phyloP scores from a whole-genome alignment of 805 yeast genomes.

The Diddensiella transvaalensis region DNA sequence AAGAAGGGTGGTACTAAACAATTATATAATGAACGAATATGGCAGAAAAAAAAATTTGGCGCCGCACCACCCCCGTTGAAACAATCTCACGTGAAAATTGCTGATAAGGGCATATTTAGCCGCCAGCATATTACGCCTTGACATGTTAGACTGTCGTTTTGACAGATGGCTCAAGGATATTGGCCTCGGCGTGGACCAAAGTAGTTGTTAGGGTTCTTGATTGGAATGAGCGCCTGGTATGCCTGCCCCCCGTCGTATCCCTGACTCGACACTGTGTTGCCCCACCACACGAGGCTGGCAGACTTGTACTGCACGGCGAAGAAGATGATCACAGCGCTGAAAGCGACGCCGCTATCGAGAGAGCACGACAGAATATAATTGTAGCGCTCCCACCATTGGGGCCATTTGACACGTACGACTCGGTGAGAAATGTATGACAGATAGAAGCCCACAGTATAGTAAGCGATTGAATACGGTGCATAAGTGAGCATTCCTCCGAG shows the following conservation, averaged over 20 bases:
- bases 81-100: background rate
- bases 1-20: no score
- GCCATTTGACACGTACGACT: conserved; percentile 42
- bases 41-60: background rate
- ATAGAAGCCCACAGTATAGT: conserved; percentile 27
- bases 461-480: conserved; percentile 28
- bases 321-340: conserved; percentile 55
- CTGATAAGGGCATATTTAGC: background rate
- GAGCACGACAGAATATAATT: conserved; percentile 53
- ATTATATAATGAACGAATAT: background rate
- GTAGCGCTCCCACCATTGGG: conserved; percentile 53
- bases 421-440: conserved; percentile 41
- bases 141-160: no score
- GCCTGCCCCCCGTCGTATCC: conserved; percentile 37
- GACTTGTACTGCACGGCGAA: conserved; percentile 47
- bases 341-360: conserved; percentile 57
- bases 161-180: conserved; percentile 13
- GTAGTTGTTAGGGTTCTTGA: conserved; percentile 15
- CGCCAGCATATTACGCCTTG: no score
- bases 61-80: background rate
- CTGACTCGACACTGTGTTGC: conserved; percentile 43
- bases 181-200: conserved; percentile 22
- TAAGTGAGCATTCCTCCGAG: conserved; percentile 38
- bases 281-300: conserved; percentile 59
- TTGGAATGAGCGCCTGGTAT: conserved; percentile 1